These are phyloP conservation scores for Neoarthrinium moseri DNA, from an alignment of 2,329 filamentous ascomycete genomes.

Conservation along the genomic window DNA sequence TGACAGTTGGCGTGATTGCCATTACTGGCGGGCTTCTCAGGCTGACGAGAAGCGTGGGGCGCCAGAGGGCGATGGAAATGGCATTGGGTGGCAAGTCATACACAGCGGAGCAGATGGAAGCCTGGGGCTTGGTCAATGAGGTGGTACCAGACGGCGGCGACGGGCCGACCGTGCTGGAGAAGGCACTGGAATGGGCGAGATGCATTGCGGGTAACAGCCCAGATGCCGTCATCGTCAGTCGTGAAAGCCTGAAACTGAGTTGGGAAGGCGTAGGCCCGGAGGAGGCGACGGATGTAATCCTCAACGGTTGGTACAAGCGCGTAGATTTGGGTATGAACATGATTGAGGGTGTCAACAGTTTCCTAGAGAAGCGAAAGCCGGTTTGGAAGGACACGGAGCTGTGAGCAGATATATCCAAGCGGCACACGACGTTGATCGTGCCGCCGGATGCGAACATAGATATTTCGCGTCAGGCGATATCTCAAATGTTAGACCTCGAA, in stretches of 20 bases:
- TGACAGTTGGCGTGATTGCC: not conserved
- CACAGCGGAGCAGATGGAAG: not conserved
- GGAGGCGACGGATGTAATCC: not conserved
- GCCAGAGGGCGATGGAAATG: not conserved
- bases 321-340: not conserved
- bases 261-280: not conserved
- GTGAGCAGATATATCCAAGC: too few relatives aligned
- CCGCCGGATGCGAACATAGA: too few relatives aligned
- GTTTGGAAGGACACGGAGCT: not conserved
- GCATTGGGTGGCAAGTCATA: not conserved
- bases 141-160: not conserved
- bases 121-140: not conserved
- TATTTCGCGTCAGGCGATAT: too few relatives aligned
- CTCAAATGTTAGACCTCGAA: too few relatives aligned
- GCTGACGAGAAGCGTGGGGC: not conserved
- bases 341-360: not conserved
- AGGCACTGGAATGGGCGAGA: not conserved
- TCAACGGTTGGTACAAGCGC: not conserved
- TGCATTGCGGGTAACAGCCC: too few relatives aligned
- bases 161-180: not conserved
- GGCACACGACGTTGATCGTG: too few relatives aligned
- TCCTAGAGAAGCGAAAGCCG: not conserved
- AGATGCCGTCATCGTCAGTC: not conserved
- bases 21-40: not conserved
- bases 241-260: not conserved